A percentile compares a stretch with the other conserved stretches of the same genome.
Evolutionary conservation across 2,329 filamentous ascomycete genomes (phyloP).

Genomic region (Fusarium luffae): DNA sequence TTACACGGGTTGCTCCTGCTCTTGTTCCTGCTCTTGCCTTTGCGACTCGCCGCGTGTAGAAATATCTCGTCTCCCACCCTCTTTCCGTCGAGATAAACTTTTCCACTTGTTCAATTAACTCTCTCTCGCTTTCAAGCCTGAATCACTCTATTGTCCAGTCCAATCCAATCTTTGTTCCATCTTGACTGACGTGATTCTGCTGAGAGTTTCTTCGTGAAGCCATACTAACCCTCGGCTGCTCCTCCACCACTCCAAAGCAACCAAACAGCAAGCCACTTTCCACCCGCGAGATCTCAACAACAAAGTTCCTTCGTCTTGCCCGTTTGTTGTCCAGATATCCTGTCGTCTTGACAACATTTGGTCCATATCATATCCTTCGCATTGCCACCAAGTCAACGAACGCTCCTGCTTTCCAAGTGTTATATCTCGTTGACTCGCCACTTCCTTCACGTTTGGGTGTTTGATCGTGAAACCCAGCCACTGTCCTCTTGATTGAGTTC

Average conservation of each 20-base stretch:
- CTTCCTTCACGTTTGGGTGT: not conserved
- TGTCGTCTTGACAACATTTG: not conserved
- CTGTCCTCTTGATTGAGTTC: constrained; percentile 13
- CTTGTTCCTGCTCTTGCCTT: not conserved
- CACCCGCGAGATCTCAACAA: not conserved
- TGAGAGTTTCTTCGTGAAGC: constrained; percentile 26
- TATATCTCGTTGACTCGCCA: not conserved
- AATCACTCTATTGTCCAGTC: constrained; percentile 6
- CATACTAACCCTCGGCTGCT: constrained; percentile 11
- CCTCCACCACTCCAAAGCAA: constrained; percentile 11
- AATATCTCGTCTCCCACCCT: constrained; percentile 45
- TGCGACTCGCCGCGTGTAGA: constrained; percentile 27
- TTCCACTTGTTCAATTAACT: constrained; percentile 22
- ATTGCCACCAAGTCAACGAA: not conserved
- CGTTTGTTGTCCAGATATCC: not conserved
- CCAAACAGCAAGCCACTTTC: constrained; percentile 10
- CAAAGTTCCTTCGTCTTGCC: not conserved
- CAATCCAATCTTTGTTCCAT: constrained; percentile 15
- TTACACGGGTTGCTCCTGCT: constrained; percentile 33
- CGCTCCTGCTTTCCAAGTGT: constrained; percentile 6
- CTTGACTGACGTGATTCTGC: constrained; percentile 24
- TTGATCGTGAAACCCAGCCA: constrained; percentile 8
- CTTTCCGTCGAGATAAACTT: constrained; percentile 8
- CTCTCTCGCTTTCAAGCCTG: not conserved
- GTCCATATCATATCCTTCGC: not conserved